These are phyloP conservation scores for Phellopilus nigrolimitatus DNA, from an alignment of 1,284 basidiomycete species.

Conservation along the genomic window DNA sequence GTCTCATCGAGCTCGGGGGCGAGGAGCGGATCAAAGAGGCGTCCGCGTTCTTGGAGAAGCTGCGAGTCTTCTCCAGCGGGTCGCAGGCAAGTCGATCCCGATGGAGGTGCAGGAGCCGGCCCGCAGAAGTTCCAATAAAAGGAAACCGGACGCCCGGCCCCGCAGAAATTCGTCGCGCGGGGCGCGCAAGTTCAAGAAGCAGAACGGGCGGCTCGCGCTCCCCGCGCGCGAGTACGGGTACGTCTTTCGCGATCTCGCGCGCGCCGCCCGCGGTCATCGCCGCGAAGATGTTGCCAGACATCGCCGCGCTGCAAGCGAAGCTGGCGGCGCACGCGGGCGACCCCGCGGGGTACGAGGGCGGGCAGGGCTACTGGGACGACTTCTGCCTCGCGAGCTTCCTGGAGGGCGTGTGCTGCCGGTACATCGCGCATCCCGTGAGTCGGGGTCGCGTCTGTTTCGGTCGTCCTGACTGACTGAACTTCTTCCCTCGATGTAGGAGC, in stretches of 20 bases:
- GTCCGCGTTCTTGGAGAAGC: too few species aligned
- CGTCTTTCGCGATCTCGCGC: slow-evolving; percentile 60
- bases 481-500: slow-evolving; percentile 39
- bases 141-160: too few species aligned
- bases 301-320: slow-evolving; percentile 39
- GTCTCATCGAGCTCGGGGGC: too few species aligned
- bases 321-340: too few species aligned
- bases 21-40: too few species aligned
- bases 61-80: slow-evolving; percentile 66
- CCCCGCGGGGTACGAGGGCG: too few species aligned
- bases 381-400: too few species aligned
- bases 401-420: too few species aligned
- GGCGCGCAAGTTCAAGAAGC: slow-evolving; percentile 79
- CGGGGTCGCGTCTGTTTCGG: slow-evolving; percentile 16
- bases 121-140: background rate
- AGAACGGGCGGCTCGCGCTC: slow-evolving; percentile 64
- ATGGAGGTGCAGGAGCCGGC: slow-evolving; percentile 66
- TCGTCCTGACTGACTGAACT: slow-evolving; percentile 29
- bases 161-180: slow-evolving; percentile 82
- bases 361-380: too few species aligned
- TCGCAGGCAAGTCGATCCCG: slow-evolving; percentile 91
- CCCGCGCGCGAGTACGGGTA: too few species aligned
- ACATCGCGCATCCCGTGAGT: slow-evolving; percentile 76
- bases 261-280: slow-evolving; percentile 52
- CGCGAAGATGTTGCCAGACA: slow-evolving; percentile 53